These are phyloP conservation scores for Metschnikowia santaceciliae DNA, from an alignment of 805 yeast species.

Conservation along the genomic window DNA sequence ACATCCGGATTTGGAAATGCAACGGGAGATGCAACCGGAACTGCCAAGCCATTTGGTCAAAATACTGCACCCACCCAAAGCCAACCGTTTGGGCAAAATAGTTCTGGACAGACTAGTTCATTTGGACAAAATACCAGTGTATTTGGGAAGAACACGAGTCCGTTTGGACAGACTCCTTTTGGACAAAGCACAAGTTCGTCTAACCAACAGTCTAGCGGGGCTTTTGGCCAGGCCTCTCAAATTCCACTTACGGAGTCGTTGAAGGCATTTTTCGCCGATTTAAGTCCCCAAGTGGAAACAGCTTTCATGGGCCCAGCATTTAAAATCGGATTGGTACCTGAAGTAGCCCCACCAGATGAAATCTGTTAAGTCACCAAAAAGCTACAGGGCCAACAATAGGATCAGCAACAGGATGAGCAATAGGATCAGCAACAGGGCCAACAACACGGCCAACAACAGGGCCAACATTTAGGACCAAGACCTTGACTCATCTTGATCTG, in stretches of 20 bases:
- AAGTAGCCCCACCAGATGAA: slow-evolving; percentile 61
- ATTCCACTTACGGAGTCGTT: neutral
- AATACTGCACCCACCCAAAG: neutral
- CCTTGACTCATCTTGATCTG: no score
- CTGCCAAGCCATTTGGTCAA: neutral
- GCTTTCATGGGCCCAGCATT: slow-evolving; percentile 49
- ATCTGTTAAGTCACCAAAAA: slow-evolving; percentile 8
- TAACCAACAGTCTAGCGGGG: neutral
- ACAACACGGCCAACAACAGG: no score
- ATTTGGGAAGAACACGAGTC: neutral
- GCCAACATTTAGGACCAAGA: no score
- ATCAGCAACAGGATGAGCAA: no score
- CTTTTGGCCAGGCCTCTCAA: neutral
- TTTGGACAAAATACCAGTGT: neutral
- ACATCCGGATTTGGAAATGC: neutral
- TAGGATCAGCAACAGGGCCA: no score
- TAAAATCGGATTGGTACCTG: slow-evolving; percentile 64
- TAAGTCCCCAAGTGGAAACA: slow-evolving; percentile 40
- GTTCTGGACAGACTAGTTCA: neutral
- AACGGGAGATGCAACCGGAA: neutral
- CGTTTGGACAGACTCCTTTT: neutral
- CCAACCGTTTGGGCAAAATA: slow-evolving; percentile 7
- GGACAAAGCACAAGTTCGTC: no score
- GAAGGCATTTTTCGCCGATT: slow-evolving; percentile 25
- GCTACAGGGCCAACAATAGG: no score